A percentile compares a stretch with the other conserved stretches of the same genome.
phyloP scores from a whole-genome alignment of 495 filamentous ascomycete genomes.

The Lineolata rhizophorae region DNA sequence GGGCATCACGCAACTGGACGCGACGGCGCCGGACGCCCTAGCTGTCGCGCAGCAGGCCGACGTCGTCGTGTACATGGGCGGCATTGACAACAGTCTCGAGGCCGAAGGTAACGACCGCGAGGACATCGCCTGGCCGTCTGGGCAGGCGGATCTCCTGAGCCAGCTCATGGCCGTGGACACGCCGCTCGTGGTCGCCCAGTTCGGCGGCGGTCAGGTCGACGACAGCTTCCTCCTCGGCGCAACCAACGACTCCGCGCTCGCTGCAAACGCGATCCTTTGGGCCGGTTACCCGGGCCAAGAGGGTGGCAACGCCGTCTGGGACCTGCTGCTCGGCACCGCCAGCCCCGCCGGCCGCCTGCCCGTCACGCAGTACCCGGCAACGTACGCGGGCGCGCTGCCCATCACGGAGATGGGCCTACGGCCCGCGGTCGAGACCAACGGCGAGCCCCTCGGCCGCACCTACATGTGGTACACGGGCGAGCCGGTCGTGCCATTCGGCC shows the following conservation, averaged over 20 bases:
- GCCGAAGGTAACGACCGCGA: conserved; percentile 30
- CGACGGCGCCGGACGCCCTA: neutral
- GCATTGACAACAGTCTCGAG: conserved; percentile 35
- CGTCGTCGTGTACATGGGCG: conserved; percentile 32
- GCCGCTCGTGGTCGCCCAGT: conserved; percentile 1
- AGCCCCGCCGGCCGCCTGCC: conserved; percentile 2
- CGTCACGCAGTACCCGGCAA: conserved; percentile 2
- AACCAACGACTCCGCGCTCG: conserved; percentile 2
- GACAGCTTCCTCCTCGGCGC: neutral
- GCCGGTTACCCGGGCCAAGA: conserved; percentile 4
- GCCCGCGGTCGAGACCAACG: too few relatives aligned
- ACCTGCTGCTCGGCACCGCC: conserved; percentile 1
- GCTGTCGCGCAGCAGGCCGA: conserved; percentile 27
- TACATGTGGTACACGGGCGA: conserved; percentile 2
- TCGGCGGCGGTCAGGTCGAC: conserved; percentile 3
- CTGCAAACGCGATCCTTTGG: too few relatives aligned
- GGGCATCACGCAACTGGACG: neutral
- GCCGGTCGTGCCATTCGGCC: conserved; percentile 1
- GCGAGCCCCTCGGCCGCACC: conserved; percentile 1
- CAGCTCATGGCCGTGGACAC: neutral
- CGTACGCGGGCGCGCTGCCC: neutral
- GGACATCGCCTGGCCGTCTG: conserved; percentile 34
- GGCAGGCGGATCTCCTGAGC: conserved; percentile 15
- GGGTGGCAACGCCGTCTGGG: conserved; percentile 1
- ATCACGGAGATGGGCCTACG: conserved; percentile 2